Evolutionary conservation across 1,284 basidiomycete genomes (phyloP), one percentile per base, ranked within the genome.

Genomic region (Veloboletus limbatus): DNA sequence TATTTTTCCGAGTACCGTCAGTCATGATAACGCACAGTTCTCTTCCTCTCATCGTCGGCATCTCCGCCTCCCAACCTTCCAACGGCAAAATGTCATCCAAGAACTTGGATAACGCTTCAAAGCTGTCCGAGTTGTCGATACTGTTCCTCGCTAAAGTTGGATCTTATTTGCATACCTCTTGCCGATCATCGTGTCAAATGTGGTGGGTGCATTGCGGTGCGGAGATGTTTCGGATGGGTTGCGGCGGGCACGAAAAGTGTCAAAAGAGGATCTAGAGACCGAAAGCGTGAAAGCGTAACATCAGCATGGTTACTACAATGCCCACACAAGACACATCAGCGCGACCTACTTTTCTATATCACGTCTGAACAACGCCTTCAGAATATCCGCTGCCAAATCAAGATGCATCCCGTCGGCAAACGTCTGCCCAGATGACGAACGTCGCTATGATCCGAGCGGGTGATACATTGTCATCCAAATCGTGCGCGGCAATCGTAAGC

Each of bases 381-480:
- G 68, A 30, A 97, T 77, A 42, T 89, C 83, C 36, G 80, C 69
- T 4, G 86, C 91, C 3, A 97, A 69, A 51, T 94, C 87, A 17
- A 89, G 72, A 59, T 98, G 96, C 3, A 92, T 71, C 8, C 69
- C 57, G 13, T 75, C 67, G 55, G 85, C 77, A 50, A 69, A 54
- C 41, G 61, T 48, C 57, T 69, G 57, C 92, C 96, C 96, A 99
- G 59, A 98, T 94, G 3, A 90, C 73, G 54, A 99, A 79, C 70
- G 97, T 82, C 20, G 86, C 68, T 0, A 85, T 89, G 47, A 96
- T 85, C 61, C 95, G 92, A 11, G 80, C 66, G 0, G 92, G 84
- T 0, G 83, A 74, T 14, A 95, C 80, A 34, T 84, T 84, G 2
- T 84, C 83, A 2, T 88, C 88, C 35, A 87, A 72, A 16, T 88